Evolutionary conservation across 2,329 filamentous ascomycete genomes (phyloP), one percentile per base, ranked within the genome.

Genomic region (Phialophora verrucosa): DNA sequence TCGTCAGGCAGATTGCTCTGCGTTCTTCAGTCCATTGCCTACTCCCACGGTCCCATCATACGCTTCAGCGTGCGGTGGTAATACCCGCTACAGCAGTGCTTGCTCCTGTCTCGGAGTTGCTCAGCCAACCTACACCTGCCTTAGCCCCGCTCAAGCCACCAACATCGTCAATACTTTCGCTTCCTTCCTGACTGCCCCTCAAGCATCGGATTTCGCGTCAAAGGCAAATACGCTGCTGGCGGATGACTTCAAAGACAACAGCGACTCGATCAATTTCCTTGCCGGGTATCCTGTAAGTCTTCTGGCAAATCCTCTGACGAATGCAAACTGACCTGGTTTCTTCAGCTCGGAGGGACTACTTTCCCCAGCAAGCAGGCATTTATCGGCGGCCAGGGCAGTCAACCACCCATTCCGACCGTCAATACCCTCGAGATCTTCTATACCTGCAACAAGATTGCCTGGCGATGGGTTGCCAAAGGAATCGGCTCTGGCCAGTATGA

Each of bases 371-470:
- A 65, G 55, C 53, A 59, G 38, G 70, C 69, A 12, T 72, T 72
- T 54, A 70, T 70, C 12, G 60, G n/a, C 11, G 69, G 66, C 11
- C 66, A 68, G 58, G 66, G 64, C 10, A 35, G 58, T 7, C 67
- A 70, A 20, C 70, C 68, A 49, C 61, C 70, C 6, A 69, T 68
- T 27, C 63, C 68, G 14, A 56, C 38, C 12, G 10, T 70, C 31
- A 62, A 50, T 10, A 72, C 67, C 6, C 69, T 70, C 31, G 68
- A 68, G 20, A 64, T 65, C n/a, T 72, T 70, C 66, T 63, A 64
- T 50, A 65, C 54, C 31, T 72, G 70, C 63, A 65, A 69, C 61
- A 69, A 70, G 62, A 69, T 72, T 47, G 67, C 69, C 14, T 70
- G 70, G 70, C 63, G 69, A 54, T 72, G 70, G 70, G 58, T 68